Conservation (phyloP, 2,329 filamentous ascomycete genomes). For the Hypoxylon rubiginosum region DNA sequence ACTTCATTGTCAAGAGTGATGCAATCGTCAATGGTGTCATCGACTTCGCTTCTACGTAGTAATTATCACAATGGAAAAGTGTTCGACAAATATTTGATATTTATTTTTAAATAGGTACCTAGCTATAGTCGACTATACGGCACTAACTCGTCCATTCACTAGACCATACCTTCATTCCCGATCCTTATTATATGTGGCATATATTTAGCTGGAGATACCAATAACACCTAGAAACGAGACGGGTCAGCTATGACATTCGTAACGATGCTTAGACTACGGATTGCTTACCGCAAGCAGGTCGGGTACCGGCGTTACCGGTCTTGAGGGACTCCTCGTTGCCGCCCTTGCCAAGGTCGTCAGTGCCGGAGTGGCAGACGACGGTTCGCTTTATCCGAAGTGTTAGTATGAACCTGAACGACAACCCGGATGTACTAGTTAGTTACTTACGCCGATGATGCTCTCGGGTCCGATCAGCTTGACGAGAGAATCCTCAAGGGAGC, state of each 20-base stretch:
- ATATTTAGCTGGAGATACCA: conserved; percentile 74
- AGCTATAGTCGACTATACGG: conserved; percentile 20
- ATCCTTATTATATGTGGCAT: conserved; percentile 1
- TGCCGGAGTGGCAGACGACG: conserved; percentile 93
- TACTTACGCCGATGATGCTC: conserved; percentile 89
- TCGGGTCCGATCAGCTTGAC: conserved; percentile 97
- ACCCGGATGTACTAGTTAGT: background rate
- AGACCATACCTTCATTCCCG: conserved; percentile 18
- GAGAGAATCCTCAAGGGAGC: conserved; percentile 81
- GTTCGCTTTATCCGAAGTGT: conserved; percentile 74
- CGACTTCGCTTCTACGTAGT: background rate
- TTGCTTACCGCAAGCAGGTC: conserved; percentile 90
- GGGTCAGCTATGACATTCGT: conserved; percentile 9
- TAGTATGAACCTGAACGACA: conserved; percentile 33
- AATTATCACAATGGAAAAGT: background rate
- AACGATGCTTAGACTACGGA: conserved; percentile 1
- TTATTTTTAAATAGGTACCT: conserved; percentile 4
- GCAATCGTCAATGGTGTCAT: background rate
- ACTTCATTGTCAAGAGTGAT: background rate
- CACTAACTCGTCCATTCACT: conserved; percentile 20
- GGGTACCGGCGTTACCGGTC: conserved; percentile 94
- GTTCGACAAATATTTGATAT: conserved; percentile 1
- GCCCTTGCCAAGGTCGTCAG: conserved; percentile 95
- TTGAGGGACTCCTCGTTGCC: conserved; percentile 95
- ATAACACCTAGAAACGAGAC: conserved; percentile 76